Conservation (phyloP, 352 stramenopile genomes). For the Blastocystis sp. region DNA sequence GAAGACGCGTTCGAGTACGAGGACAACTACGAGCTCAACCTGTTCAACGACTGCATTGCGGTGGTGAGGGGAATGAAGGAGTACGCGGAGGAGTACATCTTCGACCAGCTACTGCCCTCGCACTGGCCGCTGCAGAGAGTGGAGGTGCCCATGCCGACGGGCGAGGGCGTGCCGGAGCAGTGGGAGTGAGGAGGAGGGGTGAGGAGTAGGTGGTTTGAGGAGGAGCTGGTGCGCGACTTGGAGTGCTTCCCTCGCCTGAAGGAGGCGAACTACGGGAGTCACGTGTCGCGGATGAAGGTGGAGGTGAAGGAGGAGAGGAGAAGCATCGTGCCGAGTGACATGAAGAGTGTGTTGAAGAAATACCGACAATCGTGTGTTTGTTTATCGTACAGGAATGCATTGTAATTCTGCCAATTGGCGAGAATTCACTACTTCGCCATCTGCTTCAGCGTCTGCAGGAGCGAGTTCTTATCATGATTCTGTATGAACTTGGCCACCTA, state of each 20-base stretch:
- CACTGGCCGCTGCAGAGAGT: constrained; percentile 42
- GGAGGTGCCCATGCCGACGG: background rate
- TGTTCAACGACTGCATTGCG: constrained; percentile 59
- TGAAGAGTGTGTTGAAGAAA: constrained; percentile 29
- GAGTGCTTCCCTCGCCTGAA: constrained; percentile 38
- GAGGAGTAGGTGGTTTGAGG: constrained; percentile 20
- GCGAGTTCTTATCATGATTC: background rate
- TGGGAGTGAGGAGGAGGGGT: background rate
- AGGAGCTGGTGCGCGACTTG: constrained; percentile 18
- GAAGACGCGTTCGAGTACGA: constrained; percentile 64
- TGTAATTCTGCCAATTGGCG: too few species aligned
- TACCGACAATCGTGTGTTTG: background rate
- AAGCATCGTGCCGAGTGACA: constrained; percentile 29
- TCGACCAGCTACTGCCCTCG: constrained; percentile 15
- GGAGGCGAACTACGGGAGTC: background rate
- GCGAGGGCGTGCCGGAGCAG: background rate
- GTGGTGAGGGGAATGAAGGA: background rate
- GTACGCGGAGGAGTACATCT: constrained; percentile 37
- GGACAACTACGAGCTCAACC: constrained; percentile 64
- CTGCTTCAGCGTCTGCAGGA: background rate
- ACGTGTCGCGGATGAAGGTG: background rate
- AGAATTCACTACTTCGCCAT: background rate
- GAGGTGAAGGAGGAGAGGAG: background rate
- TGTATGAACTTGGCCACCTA: constrained; percentile 39
- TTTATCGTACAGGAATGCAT: background rate